Base-by-base conservation (phyloP, 2,329 filamentous ascomycete genomes). In the Colletotrichum sp. region DNA sequence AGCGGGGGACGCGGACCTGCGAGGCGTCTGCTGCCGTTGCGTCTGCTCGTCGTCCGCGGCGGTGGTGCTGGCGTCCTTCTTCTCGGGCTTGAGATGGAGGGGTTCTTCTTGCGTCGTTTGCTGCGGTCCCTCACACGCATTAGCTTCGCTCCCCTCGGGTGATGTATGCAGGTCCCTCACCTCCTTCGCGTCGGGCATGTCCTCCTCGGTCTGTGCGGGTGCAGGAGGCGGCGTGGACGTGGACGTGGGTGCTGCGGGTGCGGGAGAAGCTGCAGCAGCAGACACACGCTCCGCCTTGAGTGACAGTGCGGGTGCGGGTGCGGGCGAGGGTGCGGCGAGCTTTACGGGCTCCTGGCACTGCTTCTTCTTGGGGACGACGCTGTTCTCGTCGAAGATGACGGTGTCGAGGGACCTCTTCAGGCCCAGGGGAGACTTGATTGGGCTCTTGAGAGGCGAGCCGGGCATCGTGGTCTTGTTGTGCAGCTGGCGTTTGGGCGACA, bases 1-100 rank as follows among this genome's bases (percentile, higher is more conserved):
- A 66, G 87, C 86, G 6, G 88, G 86, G 13, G 70, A 60, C 10
- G 77, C 32, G 68, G 74, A 74, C 25, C 58, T 73, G 30, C 70
- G 64, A 27, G 32, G 12, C 32, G 55, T 68, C 39, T 28, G 28
- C 12, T 32, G 28, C 39, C 65, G 62, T 61, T 74, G 58, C 28
- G 32, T 22, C 15, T 64, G 58, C 30, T 61, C 18, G 28, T 66
- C 72, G n/a, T 64, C 39, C 39, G 39, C 39, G 39, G 39, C 39
- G 39, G 39, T 12, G 39, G 39, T 6, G 18, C 10, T 48, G 18
- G 39, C 43, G 30, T 52, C 22, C 43, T 43, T 62, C 13, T 28
- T 28, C 12, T 34, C 25, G 10, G 66, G 22, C 25, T 25, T 48
- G 39, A 48, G 39, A 48, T n/a, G 39, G 39, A 48, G 69, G 18